Evolutionary conservation across 192 early-diverging fungal species (phyloP), one percentile per base, ranked within the genome.

Genomic region (Tieghemiomyces parasiticus): DNA sequence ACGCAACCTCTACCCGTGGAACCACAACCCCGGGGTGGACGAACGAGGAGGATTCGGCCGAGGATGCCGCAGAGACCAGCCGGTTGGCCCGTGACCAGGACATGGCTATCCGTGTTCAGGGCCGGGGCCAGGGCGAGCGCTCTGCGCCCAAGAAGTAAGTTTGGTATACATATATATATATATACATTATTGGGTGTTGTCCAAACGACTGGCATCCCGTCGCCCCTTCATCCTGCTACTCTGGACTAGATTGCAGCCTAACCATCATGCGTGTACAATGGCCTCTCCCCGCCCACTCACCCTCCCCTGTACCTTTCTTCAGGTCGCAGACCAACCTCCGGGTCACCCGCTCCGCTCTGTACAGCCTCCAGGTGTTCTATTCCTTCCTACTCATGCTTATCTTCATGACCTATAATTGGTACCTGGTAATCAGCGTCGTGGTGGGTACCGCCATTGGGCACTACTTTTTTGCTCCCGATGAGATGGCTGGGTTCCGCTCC

Each of bases 321-420:
- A 42, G 38, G 16, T 16, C 8, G 8, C 38, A 16, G 6, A 42
- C 38, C 38, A 48, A 48, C 20, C 10, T 35, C 31, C 79, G 76
- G 32, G 64, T 79, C 61, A 75, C 65, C 33, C 79, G 83, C 0
- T 78, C 87, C 2, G n/a, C 81, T 4, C 64, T 83, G 34, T 85
- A 89, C 60, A 79, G 80, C 45, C 61, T 79, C 12, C 70, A 82
- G 60, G 81, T 85, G 14, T 77, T 72, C 46, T 78, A 85, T 42
- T 84, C 82, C 44, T 84, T 84, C 65, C 81, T 82, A 26, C 59
- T 87, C 0, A 89, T 89, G 87, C 77, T 89, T 9, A 78, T 89
- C 31, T 89, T 89, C 61, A 89, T 89, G 87, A 89, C 87, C 0
- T 89, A 89, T 66, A 89, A 89, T 56, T 82, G 81, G 34, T 89